Percentiles rank a stretch among this genome's conserved stretches.
Evolutionary conservation across 2,329 filamentous ascomycete species (phyloP).

Genomic region (Lasiodiplodia sp.): DNA sequence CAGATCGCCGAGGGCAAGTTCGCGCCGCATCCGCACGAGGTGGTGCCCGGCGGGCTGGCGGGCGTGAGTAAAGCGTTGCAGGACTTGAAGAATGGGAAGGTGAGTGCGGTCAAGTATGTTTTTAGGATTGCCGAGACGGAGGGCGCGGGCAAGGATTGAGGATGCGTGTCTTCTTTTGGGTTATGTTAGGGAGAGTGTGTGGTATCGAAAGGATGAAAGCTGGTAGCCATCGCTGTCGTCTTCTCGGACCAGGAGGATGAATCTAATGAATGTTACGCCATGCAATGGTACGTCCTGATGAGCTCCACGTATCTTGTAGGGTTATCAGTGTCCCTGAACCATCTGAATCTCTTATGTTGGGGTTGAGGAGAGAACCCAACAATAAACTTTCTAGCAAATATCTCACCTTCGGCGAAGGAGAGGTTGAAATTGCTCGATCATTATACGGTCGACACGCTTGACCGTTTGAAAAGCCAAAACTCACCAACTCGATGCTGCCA

Average conservation of each 20-base stretch:
- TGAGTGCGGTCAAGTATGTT: slow-evolving; percentile 70
- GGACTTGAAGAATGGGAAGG: slow-evolving; percentile 66
- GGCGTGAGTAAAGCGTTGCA: slow-evolving; percentile 62
- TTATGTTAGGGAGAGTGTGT: too few species aligned
- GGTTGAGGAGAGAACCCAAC: not conserved
- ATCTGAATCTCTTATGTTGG: not conserved
- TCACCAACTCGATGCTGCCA: too few species aligned
- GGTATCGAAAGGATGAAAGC: too few species aligned
- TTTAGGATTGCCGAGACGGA: slow-evolving; percentile 61
- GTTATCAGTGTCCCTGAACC: not conserved
- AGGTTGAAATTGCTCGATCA: not conserved
- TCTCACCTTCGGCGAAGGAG: not conserved
- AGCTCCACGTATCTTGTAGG: not conserved
- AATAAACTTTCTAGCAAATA: not conserved
- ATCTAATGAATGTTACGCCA: too few species aligned
- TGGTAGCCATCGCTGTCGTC: too few species aligned
- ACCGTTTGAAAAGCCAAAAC: too few species aligned
- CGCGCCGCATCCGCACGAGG: slow-evolving; percentile 58
- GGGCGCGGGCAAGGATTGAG: slow-evolving; percentile 32
- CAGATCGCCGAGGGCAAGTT: slow-evolving; percentile 61
- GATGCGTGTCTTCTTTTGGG: not conserved
- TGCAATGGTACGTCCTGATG: too few species aligned
- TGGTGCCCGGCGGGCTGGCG: slow-evolving; percentile 61
- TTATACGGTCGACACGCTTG: not conserved
- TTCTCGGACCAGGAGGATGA: too few species aligned